Evolutionary conservation across 805 yeast genomes (phyloP).

Genomic region (Starmerella riodocensis): DNA sequence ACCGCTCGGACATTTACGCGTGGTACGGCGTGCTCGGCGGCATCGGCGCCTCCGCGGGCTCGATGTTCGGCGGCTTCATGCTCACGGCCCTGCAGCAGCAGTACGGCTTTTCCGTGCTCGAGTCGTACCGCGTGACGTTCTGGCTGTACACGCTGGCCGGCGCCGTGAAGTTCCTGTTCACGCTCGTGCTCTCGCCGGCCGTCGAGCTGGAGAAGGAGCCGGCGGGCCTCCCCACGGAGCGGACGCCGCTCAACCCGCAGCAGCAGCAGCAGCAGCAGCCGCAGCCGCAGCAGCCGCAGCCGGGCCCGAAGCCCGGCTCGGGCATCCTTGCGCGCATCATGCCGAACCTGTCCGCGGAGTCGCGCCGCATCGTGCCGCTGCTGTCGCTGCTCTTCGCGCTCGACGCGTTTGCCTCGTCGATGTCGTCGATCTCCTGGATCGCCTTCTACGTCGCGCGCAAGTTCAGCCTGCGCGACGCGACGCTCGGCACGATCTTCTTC

Average conservation of each 20-base stretch:
- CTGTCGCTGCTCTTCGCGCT: slow-evolving; percentile 42
- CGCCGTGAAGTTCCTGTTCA: slow-evolving; percentile 32
- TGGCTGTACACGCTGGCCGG: slow-evolving; percentile 44
- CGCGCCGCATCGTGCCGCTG: slow-evolving; percentile 20
- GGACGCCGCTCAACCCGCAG: neutral
- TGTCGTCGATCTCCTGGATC: slow-evolving; percentile 73
- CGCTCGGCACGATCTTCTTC: slow-evolving; percentile 58
- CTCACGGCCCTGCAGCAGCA: slow-evolving; percentile 30
- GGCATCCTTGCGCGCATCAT: slow-evolving; percentile 3
- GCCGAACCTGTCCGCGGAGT: slow-evolving; percentile 21
- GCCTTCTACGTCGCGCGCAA: slow-evolving; percentile 57
- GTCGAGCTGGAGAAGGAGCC: slow-evolving; percentile 9
- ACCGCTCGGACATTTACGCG: slow-evolving; percentile 61
- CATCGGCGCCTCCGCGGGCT: slow-evolving; percentile 60
- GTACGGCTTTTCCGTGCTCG: slow-evolving; percentile 22
- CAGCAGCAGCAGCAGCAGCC: neutral
- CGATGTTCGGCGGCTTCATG: slow-evolving; percentile 46
- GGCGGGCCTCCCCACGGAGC: neutral
- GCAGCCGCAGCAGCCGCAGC: neutral
- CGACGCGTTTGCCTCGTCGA: slow-evolving; percentile 73
- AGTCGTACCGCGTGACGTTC: slow-evolving; percentile 42
- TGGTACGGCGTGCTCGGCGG: slow-evolving; percentile 57
- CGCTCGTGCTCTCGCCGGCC: slow-evolving; percentile 32
- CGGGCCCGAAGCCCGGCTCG: too few relatives aligned
- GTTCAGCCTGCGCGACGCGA: slow-evolving; percentile 41